Evolutionary conservation across 2,329 filamentous ascomycete species (phyloP).

Genomic region (Sporothrix brasiliensis): DNA sequence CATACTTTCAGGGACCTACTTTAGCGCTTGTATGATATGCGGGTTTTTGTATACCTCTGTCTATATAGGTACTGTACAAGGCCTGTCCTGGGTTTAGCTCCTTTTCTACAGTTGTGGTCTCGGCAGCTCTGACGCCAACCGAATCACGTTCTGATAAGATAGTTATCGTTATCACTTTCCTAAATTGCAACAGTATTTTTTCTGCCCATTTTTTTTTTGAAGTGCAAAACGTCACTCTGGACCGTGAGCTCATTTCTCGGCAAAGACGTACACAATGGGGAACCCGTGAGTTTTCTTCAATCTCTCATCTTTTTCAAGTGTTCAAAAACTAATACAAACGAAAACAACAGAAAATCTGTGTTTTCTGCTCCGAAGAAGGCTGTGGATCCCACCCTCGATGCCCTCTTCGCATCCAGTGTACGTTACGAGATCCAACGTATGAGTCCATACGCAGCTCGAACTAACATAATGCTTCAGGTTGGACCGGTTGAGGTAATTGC

Average conservation of each 20-base stretch:
- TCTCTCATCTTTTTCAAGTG: background rate
- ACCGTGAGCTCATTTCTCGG: background rate
- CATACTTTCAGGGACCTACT: background rate
- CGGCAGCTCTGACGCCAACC: background rate
- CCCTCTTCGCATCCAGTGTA: slow-evolving; percentile 74
- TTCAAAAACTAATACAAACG: background rate
- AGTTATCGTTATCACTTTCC: slow-evolving; percentile 28
- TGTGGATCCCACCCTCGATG: slow-evolving; percentile 69
- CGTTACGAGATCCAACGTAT: background rate
- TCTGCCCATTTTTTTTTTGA: slow-evolving; percentile 22
- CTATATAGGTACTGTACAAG: background rate
- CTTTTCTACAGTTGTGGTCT: background rate
- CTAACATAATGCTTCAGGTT: slow-evolving; percentile 44
- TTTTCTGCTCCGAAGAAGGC: slow-evolving; percentile 55
- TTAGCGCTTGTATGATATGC: too few relatives aligned
- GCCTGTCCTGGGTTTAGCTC: background rate
- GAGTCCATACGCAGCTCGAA: background rate
- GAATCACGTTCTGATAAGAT: slow-evolving; percentile 24
- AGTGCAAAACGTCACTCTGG: background rate
- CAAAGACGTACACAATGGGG: slow-evolving; percentile 25
- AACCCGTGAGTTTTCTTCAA: slow-evolving; percentile 18
- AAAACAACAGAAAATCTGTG: slow-evolving; percentile 30
- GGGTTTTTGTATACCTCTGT: background rate
- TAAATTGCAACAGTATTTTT: slow-evolving; percentile 19
- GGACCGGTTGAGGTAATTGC: slow-evolving; percentile 55